Conservation (phyloP, 208 protist genomes). For the Leishmania martiniquensis region DNA sequence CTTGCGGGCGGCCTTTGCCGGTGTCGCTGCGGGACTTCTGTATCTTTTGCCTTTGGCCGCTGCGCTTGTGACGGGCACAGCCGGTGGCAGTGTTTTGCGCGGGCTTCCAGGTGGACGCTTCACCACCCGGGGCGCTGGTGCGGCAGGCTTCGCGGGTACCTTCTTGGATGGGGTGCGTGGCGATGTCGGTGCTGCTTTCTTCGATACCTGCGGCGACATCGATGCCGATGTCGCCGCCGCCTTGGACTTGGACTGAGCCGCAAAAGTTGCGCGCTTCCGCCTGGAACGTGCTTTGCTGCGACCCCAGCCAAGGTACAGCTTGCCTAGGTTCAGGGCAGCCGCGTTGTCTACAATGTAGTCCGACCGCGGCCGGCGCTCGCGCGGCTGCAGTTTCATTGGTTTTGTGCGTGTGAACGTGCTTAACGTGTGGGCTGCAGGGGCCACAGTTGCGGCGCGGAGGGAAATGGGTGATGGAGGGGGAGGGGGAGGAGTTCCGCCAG, state of each 20-base stretch:
- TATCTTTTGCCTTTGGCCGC: background rate
- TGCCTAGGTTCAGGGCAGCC: slow-evolving; percentile 30
- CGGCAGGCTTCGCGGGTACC: background rate
- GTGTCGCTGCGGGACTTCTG: background rate
- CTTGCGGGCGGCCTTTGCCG: background rate
- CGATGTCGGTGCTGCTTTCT: background rate
- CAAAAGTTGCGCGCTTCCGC: background rate
- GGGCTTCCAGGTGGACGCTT: background rate
- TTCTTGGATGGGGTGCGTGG: slow-evolving; percentile 7
- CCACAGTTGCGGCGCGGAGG: background rate
- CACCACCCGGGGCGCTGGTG: background rate
- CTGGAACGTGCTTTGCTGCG: background rate
- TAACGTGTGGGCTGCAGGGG: background rate
- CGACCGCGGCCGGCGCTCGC: slow-evolving; percentile 22
- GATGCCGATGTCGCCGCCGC: background rate
- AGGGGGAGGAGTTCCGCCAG: background rate
- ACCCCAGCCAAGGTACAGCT: slow-evolving; percentile 42
- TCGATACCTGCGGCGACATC: background rate
- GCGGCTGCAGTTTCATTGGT: slow-evolving; percentile 43
- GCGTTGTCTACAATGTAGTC: slow-evolving; percentile 50
- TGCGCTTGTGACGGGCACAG: background rate
- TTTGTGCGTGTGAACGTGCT: background rate
- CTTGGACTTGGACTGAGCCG: background rate
- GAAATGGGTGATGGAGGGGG: background rate
- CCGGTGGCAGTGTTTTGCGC: background rate